A percentile compares a stretch with the other conserved stretches of the same genome.
Evolutionary conservation across 768 basidiomycete species (phyloP).

Genomic region (Lactarius trivialis): DNA sequence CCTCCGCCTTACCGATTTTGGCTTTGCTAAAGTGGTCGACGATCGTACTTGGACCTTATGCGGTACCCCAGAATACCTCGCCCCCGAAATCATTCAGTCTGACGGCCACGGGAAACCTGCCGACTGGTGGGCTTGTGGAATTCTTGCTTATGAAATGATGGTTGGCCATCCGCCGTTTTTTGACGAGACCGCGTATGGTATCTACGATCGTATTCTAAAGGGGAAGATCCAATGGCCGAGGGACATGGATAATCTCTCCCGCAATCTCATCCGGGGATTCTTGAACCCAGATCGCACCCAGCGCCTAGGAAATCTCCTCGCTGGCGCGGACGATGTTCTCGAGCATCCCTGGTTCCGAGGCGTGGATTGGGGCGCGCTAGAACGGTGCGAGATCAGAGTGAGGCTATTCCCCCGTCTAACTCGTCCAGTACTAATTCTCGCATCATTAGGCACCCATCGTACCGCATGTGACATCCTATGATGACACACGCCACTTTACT

Average conservation of each 20-base stretch:
- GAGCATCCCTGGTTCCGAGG: conserved; percentile 94
- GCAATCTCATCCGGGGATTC: conserved; percentile 82
- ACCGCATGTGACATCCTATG: conserved; percentile 69
- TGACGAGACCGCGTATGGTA: conserved; percentile 95
- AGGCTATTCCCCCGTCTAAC: conserved; percentile 26
- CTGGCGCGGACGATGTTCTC: conserved; percentile 86
- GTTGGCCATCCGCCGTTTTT: conserved; percentile 99
- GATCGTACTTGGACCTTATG: conserved; percentile 98
- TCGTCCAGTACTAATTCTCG: conserved; percentile 2
- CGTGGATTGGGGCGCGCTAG: conserved; percentile 86
- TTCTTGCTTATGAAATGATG: conserved; percentile 97
- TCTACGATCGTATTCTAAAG: conserved; percentile 94
- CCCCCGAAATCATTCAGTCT: conserved; percentile 96
- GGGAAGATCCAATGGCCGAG: conserved; percentile 89
- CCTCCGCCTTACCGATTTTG: conserved; percentile 93
- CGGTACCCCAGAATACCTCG: conserved; percentile 93
- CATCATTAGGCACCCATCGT: conserved; percentile 70
- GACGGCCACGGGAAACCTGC: conserved; percentile 98
- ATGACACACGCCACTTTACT: conserved; percentile 84
- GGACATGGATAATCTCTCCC: conserved; percentile 82
- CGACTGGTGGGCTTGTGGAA: conserved; percentile 99
- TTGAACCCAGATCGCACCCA: conserved; percentile 88
- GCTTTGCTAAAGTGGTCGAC: conserved; percentile 95
- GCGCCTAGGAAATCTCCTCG: conserved; percentile 87
- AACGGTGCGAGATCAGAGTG: conserved; percentile 80